phyloP scores from a whole-genome alignment of 768 basidiomycete genomes.

The Lenzites betulinus region DNA sequence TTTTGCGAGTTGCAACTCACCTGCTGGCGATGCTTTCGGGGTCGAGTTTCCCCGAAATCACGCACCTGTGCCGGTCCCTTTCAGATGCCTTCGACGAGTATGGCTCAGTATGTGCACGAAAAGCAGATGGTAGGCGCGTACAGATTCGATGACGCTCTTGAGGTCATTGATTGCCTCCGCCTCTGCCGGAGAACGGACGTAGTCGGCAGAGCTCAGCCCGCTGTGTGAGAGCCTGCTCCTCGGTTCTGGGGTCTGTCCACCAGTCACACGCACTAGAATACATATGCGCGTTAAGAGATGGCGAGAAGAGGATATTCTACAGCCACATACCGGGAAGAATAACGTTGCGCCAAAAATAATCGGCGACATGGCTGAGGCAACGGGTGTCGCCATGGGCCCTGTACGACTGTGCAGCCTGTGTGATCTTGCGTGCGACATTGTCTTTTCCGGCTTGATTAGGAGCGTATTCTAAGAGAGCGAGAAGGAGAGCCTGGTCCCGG shows the following conservation, averaged over 20 bases:
- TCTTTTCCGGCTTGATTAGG: slow-evolving; percentile 11
- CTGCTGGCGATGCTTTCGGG: slow-evolving; percentile 13
- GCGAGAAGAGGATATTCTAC: neutral
- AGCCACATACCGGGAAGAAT: slow-evolving; percentile 7
- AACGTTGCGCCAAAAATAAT: slow-evolving; percentile 20
- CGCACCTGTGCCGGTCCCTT: slow-evolving; percentile 13
- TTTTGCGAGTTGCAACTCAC: slow-evolving; percentile 15
- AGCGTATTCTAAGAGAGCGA: slow-evolving; percentile 13
- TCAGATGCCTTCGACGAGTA: neutral
- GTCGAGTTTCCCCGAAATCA: slow-evolving; percentile 15
- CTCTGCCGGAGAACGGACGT: slow-evolving; percentile 8
- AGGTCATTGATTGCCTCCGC: slow-evolving; percentile 11
- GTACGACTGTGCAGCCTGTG: slow-evolving; percentile 12
- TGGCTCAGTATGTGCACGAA: neutral
- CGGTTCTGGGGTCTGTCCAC: slow-evolving; percentile 16
- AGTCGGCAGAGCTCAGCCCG: slow-evolving; percentile 7
- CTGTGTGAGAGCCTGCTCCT: slow-evolving; percentile 13
- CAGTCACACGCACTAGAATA: slow-evolving; percentile 12
- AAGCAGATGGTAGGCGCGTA: neutral
- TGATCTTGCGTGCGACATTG: slow-evolving; percentile 15
- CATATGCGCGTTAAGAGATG: neutral
- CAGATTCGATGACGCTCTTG: slow-evolving; percentile 9
- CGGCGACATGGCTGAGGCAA: slow-evolving; percentile 10
- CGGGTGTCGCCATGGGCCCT: slow-evolving; percentile 5
- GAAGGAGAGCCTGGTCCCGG: slow-evolving; percentile 15